Conservation (phyloP, 345 rosid species). For the Eucalyptus urophylla region DNA sequence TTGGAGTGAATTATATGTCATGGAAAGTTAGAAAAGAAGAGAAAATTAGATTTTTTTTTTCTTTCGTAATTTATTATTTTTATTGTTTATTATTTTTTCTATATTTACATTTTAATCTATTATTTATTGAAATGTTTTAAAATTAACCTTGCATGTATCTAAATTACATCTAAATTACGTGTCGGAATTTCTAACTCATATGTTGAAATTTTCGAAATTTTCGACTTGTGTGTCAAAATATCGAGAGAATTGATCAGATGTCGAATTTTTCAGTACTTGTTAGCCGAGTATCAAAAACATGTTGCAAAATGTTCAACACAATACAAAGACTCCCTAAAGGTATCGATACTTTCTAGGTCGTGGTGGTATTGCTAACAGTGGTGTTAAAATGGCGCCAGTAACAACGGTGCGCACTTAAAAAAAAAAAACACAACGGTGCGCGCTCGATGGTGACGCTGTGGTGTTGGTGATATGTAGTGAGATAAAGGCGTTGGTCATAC, state of each 20-base stretch:
- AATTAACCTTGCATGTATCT: too few species aligned
- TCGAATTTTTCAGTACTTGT: fast-evolving
- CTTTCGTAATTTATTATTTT: too few species aligned
- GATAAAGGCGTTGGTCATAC: not conserved
- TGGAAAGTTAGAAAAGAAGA: fast-evolving
- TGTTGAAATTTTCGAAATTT: too few species aligned
- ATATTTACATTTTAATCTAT: too few species aligned
- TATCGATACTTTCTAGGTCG: too few species aligned
- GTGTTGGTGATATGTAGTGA: not conserved
- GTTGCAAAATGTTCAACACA: too few species aligned
- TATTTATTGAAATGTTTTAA: fast-evolving
- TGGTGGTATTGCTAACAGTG: not conserved
- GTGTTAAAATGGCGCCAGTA: not conserved
- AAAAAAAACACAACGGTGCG: not conserved
- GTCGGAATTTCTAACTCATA: fast-evolving
- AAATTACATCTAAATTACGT: too few species aligned
- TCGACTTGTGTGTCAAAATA: fast-evolving
- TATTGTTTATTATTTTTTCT: too few species aligned
- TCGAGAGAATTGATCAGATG: fast-evolving
- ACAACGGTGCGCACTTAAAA: not conserved
- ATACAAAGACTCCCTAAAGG: too few species aligned
- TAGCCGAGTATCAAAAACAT: too few species aligned
- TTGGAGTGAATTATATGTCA: too few species aligned
- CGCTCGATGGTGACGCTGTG: not conserved
- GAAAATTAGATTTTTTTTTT: too few species aligned